phyloP scores from a whole-genome alignment of 345 rosid species.

The Citrus australasica region DNA sequence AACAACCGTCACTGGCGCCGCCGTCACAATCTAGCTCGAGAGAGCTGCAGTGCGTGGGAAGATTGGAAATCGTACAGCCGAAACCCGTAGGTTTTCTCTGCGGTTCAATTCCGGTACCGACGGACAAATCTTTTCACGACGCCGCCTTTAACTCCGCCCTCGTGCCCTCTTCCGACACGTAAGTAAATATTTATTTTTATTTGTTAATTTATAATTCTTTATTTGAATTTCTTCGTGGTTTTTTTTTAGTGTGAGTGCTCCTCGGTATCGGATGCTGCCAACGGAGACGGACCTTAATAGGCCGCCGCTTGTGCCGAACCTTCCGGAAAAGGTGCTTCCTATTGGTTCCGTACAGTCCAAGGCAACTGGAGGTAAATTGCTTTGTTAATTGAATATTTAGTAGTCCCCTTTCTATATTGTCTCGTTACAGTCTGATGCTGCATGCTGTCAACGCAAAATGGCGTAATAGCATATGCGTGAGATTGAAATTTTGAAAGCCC shows the following conservation, averaged over 20 bases:
- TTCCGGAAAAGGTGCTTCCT: slow-evolving; percentile 67
- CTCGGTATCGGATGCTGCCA: slow-evolving; percentile 77
- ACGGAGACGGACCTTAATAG: slow-evolving; percentile 82
- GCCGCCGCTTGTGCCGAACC: slow-evolving; percentile 62
- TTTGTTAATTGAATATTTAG: neutral
- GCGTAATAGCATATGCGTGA: neutral
- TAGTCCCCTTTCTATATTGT: neutral
- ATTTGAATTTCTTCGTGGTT: neutral
- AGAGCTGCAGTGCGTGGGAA: slow-evolving; percentile 82
- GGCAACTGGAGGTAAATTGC: slow-evolving; percentile 53
- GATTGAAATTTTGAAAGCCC: neutral
- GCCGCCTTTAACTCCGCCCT: slow-evolving; percentile 63
- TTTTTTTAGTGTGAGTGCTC: slow-evolving; percentile 62
- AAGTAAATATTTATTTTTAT: neutral
- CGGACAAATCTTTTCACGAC: slow-evolving; percentile 65
- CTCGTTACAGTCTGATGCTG: neutral
- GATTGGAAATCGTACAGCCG: slow-evolving; percentile 61
- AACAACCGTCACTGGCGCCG: slow-evolving; percentile 17
- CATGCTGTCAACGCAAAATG: neutral
- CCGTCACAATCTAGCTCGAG: slow-evolving; percentile 33
- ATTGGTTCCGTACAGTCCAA: slow-evolving; percentile 55
- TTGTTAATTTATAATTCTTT: neutral
- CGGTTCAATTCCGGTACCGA: slow-evolving; percentile 85
- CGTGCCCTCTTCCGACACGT: slow-evolving; percentile 71
- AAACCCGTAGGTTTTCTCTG: slow-evolving; percentile 86